Evolutionary conservation across 2,329 filamentous ascomycete species (phyloP), one percentile per base, ranked within the genome.

Genomic region (Hortaea sp.): DNA sequence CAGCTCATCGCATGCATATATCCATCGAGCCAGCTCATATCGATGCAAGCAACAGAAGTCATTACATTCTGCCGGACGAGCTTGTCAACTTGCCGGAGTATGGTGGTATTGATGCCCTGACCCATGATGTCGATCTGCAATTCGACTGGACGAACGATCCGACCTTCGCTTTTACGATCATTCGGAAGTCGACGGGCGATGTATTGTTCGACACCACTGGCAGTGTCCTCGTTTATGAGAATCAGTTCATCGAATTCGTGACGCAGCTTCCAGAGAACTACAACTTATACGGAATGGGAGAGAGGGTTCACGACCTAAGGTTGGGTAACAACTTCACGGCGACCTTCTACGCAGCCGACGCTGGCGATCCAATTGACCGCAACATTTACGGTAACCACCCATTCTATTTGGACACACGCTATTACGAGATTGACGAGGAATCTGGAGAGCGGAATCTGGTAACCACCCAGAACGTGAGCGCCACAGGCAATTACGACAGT

Each of bases 371-470:
- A 5, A 76, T 81, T 35, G 79, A 79, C 49, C 20, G n/a, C 9
- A 89, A 89, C 55, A 70, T 88, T 5, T 92, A 92, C 56, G 85
- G 86, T 5, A 75, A 72, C 37, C 86, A 92, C 55, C 82, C 86
- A 20, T 20, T 89, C 58, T 92, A 90, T 59, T 69, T 89, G 4
- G 86, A 90, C 52, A 89, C 84, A 1, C 75, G 84, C 47, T 90
- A 88, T 65, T 87, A 81, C 55, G 73, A 81, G 51, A 67, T 74
- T 7, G 68, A 75, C 42, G 49, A 63, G 1, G 61, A 66, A 1
- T 68, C 69, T 4, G 58, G 58, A 4, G 64, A 68, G 30, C 66
- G 76, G 41, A 71, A 67, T 1, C 76, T 82, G 27, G 69, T 77
- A 10, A 74, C 74, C 41, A 66, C 64, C 27, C 70, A 79, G 49